Evolutionary conservation across 177 flowering plant genomes (phyloP).

Genomic region (Telopea speciosissima): DNA sequence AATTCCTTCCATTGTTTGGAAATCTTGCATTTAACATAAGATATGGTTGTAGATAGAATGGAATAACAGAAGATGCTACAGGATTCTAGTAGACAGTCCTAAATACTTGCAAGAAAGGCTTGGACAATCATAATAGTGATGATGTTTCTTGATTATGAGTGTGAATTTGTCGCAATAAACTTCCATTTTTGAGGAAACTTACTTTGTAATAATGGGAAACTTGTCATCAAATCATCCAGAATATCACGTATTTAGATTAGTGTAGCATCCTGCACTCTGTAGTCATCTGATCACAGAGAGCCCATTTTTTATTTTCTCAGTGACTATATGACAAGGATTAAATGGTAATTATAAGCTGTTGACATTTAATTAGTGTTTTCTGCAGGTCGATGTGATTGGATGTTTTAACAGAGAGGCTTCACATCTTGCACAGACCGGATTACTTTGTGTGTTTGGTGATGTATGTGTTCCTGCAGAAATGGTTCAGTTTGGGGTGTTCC

Average conservation of each 20-base stretch:
- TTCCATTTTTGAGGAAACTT: too few relatives aligned
- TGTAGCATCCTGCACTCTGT: background rate
- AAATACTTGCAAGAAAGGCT: background rate
- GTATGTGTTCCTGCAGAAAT: constrained; percentile 48
- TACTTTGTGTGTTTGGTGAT: constrained; percentile 67
- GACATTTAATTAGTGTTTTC: constrained; percentile 12
- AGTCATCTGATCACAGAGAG: background rate
- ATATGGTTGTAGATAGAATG: too few relatives aligned
- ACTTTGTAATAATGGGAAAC: too few relatives aligned
- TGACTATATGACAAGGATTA: background rate
- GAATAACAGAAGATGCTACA: background rate
- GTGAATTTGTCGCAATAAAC: background rate
- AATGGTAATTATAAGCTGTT: constrained; percentile 1
- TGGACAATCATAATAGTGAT: background rate
- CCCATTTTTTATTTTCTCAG: background rate
- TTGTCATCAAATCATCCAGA: background rate
- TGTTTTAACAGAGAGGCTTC: constrained; percentile 36
- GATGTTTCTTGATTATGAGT: background rate
- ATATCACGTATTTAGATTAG: too few relatives aligned
- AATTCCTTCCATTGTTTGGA: background rate
- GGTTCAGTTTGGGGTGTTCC: constrained; percentile 80
- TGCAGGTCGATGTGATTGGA: constrained; percentile 84
- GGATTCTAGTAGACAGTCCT: background rate
- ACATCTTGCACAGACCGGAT: constrained; percentile 39
- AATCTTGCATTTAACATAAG: background rate